Conservation (phyloP, 257 asterid genomes). For the Petunia secreta region DNA sequence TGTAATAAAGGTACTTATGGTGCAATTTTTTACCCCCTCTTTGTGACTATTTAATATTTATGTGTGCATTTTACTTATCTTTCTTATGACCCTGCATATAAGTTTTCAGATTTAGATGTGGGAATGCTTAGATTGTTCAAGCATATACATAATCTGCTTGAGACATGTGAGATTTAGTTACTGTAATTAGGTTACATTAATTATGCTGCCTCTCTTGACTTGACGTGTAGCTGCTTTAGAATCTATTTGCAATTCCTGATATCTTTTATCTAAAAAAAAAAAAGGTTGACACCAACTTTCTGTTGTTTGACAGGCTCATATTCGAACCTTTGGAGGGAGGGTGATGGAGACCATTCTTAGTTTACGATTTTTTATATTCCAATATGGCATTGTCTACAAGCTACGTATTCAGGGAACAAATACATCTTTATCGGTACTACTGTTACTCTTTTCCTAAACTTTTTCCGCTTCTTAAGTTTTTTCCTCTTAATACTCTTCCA, state of each 20-base stretch:
- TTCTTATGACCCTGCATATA: slow-evolving; percentile 4
- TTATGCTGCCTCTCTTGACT: background rate
- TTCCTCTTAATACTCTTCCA: background rate
- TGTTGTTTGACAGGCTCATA: slow-evolving; percentile 78
- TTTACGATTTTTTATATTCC: slow-evolving; percentile 90
- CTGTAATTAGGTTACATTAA: background rate
- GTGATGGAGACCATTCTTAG: slow-evolving; percentile 90
- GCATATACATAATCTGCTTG: background rate
- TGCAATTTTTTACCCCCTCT: background rate
- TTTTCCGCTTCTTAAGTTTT: background rate
- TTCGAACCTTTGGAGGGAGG: slow-evolving; percentile 86
- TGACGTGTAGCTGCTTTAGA: background rate
- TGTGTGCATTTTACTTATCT: background rate
- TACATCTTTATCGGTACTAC: slow-evolving; percentile 79
- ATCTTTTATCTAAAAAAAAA: background rate
- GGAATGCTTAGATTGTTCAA: background rate
- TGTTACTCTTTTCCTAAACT: slow-evolving; percentile 20
- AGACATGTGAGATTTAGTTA: background rate
- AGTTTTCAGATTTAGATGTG: background rate
- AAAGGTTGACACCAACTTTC: slow-evolving; percentile 21
- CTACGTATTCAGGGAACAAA: slow-evolving; percentile 60
- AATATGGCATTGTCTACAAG: slow-evolving; percentile 90
- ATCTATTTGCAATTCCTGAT: slow-evolving; percentile 11
- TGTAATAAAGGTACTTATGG: no score
- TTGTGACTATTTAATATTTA: background rate